Base-by-base conservation (phyloP, 108 stramenopile genomes). In the Phaeodactylum tricornutum region DNA sequence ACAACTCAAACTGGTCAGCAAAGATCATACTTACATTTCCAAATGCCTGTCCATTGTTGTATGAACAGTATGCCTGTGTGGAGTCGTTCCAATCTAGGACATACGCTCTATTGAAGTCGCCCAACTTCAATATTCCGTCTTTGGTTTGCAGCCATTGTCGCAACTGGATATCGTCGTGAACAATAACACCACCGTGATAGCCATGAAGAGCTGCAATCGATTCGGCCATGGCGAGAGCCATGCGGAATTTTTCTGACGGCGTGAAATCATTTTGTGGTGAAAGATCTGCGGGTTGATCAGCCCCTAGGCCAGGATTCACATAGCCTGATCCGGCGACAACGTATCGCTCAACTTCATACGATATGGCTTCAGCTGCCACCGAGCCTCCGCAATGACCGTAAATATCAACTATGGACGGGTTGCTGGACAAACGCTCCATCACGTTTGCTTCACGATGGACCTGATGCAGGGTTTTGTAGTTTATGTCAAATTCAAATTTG, bases 371-470 rank as follows among this genome's bases (percentile, higher is more conserved):
- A n/a, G 57, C 61, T 11, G 76, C 29, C 0, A 72, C 55, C 3
- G 34, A 61, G 33, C 63, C 40, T 0, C 77, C 82, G 62, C 87
- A 89, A 41, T 75, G 69, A n/a, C 78, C 81, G 50, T 75, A 89
- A 21, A 89, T 79, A 36, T 84, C 70, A 22, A 61, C 69, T 40
- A 73, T 74, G 11, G 68, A 42, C 19, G 81, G 81, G 48, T 54
- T 62, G 9, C 69, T 35, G 5, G 78, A 63, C 15, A 89, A 51
- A 27, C 79, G 64, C 51, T 89, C 87, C 42, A 77, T 77, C 5
- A 84, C 70, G 47, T 80, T 59, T 22, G 87, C 80, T 65, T 89
- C 87, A 62, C 69, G 79, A n/a, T 81, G 59, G 45, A 67, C n/a
- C n/a, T n/a, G n/a, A n/a, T n/a, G n/a, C n/a, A n/a, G n/a, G n/a